A percentile compares a stretch with the other conserved stretches of the same genome.
phyloP scores from a whole-genome alignment of 2,329 filamentous ascomycete species.

The Neoscytalidium dimidiatum region DNA sequence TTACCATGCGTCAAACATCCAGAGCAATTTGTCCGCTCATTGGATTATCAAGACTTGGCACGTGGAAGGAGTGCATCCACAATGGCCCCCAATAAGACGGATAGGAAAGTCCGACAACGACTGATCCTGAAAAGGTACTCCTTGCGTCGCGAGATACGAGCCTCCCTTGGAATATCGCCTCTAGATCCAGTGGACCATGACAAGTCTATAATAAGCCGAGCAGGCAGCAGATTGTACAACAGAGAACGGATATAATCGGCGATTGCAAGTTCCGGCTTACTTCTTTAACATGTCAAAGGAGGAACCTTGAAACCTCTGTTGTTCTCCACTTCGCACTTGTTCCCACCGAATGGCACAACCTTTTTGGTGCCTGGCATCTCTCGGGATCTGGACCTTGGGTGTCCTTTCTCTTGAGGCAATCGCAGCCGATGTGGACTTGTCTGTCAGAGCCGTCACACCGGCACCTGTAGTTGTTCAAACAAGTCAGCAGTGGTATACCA shows the following conservation, averaged over 20 bases:
- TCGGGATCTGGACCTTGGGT: neutral
- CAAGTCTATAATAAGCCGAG: too few relatives aligned
- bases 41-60: neutral
- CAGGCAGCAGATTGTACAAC: too few relatives aligned
- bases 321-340: neutral
- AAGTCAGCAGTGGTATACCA: neutral
- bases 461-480: neutral
- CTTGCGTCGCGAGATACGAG: too few relatives aligned
- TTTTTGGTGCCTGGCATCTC: neutral
- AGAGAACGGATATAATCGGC: too few relatives aligned
- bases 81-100: neutral
- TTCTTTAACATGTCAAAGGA: neutral
- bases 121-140: too few relatives aligned
- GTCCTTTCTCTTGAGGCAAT: neutral
- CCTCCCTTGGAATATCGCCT: too few relatives aligned
- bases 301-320: neutral
- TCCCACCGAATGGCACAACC: neutral
- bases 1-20: neutral
- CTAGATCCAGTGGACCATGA: too few relatives aligned
- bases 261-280: neutral
- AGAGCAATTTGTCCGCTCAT: neutral
- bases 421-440: neutral
- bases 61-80: neutral
- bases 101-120: too few relatives aligned
- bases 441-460: neutral